Evolutionary conservation across 352 stramenopile species (phyloP).

Genomic region (Phytopythium aichiense): DNA sequence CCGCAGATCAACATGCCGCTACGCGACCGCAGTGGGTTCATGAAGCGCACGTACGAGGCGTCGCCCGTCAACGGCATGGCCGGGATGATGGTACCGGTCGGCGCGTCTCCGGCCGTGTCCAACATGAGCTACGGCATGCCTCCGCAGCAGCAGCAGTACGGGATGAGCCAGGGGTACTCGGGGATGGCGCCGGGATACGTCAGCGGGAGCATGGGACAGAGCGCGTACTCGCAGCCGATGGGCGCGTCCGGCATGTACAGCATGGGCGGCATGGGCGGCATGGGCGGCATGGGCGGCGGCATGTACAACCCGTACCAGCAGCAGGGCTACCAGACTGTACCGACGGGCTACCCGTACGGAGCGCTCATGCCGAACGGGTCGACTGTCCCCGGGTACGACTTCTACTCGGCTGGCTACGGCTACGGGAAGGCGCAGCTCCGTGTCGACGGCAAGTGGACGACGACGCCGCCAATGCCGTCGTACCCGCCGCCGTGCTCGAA

Average conservation of each 20-base stretch:
- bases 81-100: constrained; percentile 16
- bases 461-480: constrained; percentile 63
- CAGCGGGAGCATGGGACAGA: background rate
- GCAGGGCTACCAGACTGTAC: constrained; percentile 33
- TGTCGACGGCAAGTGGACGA: constrained; percentile 63
- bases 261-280: constrained; percentile 25
- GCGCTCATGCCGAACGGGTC: constrained; percentile 11
- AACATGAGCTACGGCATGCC: constrained; percentile 32
- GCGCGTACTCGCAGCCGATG: constrained; percentile 4
- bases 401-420: constrained; percentile 51
- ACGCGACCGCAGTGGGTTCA: constrained; percentile 48
- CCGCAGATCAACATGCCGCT: constrained; percentile 62
- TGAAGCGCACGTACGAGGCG: constrained; percentile 40
- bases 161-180: constrained; percentile 13
- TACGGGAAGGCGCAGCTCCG: constrained; percentile 48
- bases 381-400: constrained; percentile 38
- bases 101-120: constrained; percentile 16
- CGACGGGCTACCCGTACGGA: constrained; percentile 39
- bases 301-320: constrained; percentile 36
- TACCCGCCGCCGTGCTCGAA: constrained; percentile 73
- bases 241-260: constrained; percentile 21
- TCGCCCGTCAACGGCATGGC: constrained; percentile 27
- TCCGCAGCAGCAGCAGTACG: constrained; percentile 5
- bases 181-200: constrained; percentile 10
- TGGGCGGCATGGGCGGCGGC: constrained; percentile 14